Evolutionary conservation across 805 yeast genomes (phyloP).

Genomic region (Metschnikowia continentalis): DNA sequence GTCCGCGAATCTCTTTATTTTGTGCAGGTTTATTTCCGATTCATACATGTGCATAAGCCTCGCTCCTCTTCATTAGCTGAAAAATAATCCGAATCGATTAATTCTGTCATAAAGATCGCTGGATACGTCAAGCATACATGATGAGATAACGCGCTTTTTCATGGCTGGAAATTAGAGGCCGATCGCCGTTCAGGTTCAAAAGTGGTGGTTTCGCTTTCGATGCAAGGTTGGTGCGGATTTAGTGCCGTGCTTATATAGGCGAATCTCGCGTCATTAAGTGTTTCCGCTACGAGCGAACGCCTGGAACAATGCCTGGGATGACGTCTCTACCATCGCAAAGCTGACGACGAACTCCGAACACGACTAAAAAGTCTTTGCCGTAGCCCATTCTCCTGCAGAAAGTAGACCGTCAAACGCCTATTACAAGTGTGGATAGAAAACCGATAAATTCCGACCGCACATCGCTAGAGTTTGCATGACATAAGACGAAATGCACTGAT

Average conservation of each 20-base stretch:
- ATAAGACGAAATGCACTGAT: background rate
- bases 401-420: background rate
- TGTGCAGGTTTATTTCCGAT: background rate
- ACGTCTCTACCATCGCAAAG: background rate
- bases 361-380: background rate
- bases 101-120: background rate
- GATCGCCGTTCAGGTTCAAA: background rate
- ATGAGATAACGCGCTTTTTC: background rate
- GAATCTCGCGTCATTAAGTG: background rate
- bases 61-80: background rate
- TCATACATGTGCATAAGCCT: background rate
- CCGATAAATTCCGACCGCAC: background rate
- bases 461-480: background rate
- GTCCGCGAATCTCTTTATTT: background rate
- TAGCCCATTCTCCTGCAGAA: background rate
- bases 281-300: background rate
- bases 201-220: background rate
- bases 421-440: background rate
- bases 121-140: background rate
- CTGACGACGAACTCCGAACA: background rate
- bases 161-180: background rate
- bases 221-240: constrained; percentile 1
- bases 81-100: background rate
- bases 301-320: constrained; percentile 1
- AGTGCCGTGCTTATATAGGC: background rate